These are phyloP conservation scores for Albizia julibrissin DNA, from an alignment of 306 rosid genomes.

Conservation along the genomic window DNA sequence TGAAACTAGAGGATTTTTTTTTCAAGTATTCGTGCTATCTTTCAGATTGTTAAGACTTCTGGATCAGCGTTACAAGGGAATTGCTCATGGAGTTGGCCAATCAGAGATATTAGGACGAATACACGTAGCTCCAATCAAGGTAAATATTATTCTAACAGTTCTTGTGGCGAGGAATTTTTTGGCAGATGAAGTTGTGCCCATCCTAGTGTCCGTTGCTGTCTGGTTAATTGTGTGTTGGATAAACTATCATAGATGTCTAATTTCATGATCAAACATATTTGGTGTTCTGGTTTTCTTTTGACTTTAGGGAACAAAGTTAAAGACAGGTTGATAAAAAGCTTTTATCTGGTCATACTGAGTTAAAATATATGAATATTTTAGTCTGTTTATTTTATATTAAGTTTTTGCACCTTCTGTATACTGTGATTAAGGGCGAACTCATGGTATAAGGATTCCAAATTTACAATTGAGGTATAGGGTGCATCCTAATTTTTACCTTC, in stretches of 20 bases:
- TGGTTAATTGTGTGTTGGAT: neutral
- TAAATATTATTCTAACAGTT: constrained; percentile 34
- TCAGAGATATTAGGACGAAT: constrained; percentile 93
- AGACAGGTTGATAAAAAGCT: neutral
- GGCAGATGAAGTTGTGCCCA: constrained; percentile 7
- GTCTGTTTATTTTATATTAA: neutral
- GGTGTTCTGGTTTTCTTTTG: constrained; percentile 1
- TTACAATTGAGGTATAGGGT: constrained; percentile 4
- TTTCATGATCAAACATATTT: neutral
- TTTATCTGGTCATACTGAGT: neutral
- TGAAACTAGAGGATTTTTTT: constrained; percentile 14
- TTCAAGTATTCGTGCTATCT: constrained; percentile 27
- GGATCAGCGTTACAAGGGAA: constrained; percentile 92
- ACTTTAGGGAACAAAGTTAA: constrained; percentile 1
- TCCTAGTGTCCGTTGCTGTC: neutral
- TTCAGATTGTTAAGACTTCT: constrained; percentile 90
- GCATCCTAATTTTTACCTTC: neutral
- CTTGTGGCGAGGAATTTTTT: constrained; percentile 14
- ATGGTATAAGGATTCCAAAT: neutral
- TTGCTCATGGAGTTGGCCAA: constrained; percentile 99
- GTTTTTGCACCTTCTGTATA: constrained; percentile 8
- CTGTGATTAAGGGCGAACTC: neutral
- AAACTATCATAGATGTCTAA: constrained; percentile 3
- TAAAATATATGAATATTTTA: constrained; percentile 1
- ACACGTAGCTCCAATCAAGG: constrained; percentile 99